Evolutionary conservation across 176 grass and related monocot species (phyloP).

Genomic region (Tuctoria greenei): DNA sequence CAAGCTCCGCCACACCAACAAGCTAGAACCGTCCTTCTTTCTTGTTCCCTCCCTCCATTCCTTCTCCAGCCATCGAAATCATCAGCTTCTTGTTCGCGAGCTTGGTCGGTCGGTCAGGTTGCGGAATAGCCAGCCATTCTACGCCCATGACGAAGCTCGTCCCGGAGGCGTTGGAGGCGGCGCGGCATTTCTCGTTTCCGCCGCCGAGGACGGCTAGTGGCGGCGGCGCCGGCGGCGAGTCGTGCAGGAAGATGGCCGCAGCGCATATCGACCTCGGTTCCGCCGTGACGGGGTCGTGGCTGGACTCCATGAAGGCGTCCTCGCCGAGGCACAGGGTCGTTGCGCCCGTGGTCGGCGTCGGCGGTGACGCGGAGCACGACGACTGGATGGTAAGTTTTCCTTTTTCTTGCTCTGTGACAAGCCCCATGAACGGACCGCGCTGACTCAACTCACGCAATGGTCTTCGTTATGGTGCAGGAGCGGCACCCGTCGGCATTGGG

Average conservation of each 20-base stretch:
- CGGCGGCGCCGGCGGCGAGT: constrained; percentile 10
- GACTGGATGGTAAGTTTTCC: constrained; percentile 49
- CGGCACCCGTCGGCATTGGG: constrained; percentile 69
- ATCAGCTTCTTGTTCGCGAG: background rate
- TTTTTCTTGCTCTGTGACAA: background rate
- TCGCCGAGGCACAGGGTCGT: constrained; percentile 46
- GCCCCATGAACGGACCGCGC: background rate
- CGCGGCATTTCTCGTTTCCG: constrained; percentile 51
- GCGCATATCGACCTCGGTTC: constrained; percentile 47
- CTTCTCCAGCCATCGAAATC: background rate
- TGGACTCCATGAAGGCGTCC: constrained; percentile 71
- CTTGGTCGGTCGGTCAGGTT: background rate
- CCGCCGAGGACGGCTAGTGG: constrained; percentile 25
- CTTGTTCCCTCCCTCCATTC: background rate
- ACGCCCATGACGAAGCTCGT: constrained; percentile 46
- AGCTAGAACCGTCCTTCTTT: background rate
- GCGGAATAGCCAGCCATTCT: background rate
- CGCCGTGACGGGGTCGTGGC: constrained; percentile 37
- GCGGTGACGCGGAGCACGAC: constrained; percentile 33
- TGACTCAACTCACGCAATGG: no score
- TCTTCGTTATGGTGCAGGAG: constrained; percentile 21
- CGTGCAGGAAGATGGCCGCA: constrained; percentile 41
- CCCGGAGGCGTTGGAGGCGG: constrained; percentile 9
- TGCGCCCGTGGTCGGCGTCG: background rate
- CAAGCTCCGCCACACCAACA: background rate